Conservation (phyloP, 306 rosid species). For the Luffa aegyptiaca region DNA sequence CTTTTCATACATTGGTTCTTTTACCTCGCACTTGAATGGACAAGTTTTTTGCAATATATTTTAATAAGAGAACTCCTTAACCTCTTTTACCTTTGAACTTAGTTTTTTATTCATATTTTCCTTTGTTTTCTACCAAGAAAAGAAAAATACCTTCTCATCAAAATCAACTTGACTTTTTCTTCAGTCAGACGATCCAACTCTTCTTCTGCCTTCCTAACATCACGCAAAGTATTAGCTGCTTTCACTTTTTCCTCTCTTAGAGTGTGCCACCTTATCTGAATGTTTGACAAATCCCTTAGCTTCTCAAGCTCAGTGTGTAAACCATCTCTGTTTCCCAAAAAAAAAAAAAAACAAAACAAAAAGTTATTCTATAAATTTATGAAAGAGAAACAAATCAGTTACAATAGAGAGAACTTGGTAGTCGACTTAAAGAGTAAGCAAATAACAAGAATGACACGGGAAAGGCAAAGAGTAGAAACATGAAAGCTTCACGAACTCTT, state of each 20-base stretch:
- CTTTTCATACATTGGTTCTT: background rate
- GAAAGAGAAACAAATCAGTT: slow-evolving; percentile 1
- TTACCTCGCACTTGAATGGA: background rate
- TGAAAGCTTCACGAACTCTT: background rate
- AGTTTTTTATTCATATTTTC: background rate
- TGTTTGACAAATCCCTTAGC: slow-evolving; percentile 43
- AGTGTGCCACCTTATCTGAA: slow-evolving; percentile 45
- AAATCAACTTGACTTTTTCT: slow-evolving; percentile 60
- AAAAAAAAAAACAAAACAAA: slow-evolving; percentile 12
- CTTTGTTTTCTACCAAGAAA: slow-evolving; percentile 6
- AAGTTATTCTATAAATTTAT: background rate
- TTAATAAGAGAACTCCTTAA: background rate
- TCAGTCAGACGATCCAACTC: slow-evolving; percentile 63
- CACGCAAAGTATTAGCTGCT: slow-evolving; percentile 36
- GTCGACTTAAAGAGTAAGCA: background rate
- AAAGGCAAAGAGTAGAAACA: background rate
- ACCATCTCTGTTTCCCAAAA: slow-evolving; percentile 42
- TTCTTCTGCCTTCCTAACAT: slow-evolving; percentile 52
- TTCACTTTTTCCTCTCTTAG: slow-evolving; percentile 58
- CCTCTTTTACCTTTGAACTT: background rate
- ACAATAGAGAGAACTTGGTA: background rate
- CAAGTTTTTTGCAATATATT: background rate
- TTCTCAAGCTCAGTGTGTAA: slow-evolving; percentile 52
- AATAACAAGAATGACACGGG: background rate
- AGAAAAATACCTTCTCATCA: slow-evolving; percentile 60